Evolutionary conservation across 805 yeast genomes (phyloP).

Genomic region (Candida xiaguanensis): DNA sequence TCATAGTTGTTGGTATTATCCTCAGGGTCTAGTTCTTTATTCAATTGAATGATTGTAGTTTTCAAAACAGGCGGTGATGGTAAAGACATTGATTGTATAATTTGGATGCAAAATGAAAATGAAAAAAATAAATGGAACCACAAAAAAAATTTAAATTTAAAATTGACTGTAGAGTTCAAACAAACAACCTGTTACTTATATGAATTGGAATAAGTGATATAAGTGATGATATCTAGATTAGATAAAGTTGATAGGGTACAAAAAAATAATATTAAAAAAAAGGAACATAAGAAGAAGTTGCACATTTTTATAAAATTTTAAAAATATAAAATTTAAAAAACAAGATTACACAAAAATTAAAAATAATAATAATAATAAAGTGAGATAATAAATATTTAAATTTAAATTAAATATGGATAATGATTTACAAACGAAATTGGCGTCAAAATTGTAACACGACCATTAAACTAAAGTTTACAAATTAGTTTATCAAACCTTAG

Average conservation of each 20-base stretch:
- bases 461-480: too few species aligned
- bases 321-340: background rate
- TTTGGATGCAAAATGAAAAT: background rate
- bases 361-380: background rate
- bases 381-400: background rate
- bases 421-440: too few species aligned
- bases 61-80: constrained; percentile 42
- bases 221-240: too few species aligned
- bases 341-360: background rate
- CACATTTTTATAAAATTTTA: background rate
- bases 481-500: too few species aligned
- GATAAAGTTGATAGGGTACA: background rate
- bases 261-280: background rate
- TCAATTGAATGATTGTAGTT: constrained; percentile 42
- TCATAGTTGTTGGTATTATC: constrained; percentile 34
- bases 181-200: too few species aligned
- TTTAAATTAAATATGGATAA: too few species aligned
- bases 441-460: too few species aligned
- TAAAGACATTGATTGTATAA: constrained; percentile 12
- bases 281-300: background rate
- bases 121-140: background rate
- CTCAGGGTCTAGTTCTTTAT: constrained; percentile 40
- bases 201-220: background rate
- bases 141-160: too few species aligned
- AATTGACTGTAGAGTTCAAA: too few species aligned